Evolutionary conservation across 768 basidiomycete species (phyloP).

Genomic region (Agaricus blazei): DNA sequence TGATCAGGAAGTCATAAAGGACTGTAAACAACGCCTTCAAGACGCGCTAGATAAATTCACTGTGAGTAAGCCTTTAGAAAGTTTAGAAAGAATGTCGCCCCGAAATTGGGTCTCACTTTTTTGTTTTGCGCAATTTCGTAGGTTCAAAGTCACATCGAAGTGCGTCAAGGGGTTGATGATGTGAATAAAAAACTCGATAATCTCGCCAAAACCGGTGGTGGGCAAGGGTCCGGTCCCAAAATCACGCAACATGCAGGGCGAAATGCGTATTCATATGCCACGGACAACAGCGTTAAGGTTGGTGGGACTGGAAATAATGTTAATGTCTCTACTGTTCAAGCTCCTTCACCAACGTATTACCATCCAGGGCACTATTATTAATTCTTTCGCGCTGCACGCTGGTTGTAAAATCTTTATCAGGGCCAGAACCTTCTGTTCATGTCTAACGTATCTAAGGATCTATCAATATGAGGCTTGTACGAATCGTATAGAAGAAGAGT

Average conservation of each 20-base stretch:
- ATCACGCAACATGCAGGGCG: neutral
- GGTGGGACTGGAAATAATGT: neutral
- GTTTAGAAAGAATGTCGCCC: neutral
- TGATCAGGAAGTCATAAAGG: neutral
- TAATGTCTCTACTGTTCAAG: neutral
- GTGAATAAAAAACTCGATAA: neutral
- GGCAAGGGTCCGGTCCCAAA: neutral
- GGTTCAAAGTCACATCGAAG: slow-evolving; percentile 6
- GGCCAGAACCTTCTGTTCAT: no score
- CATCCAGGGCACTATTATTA: no score
- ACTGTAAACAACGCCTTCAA: neutral
- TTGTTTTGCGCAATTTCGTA: neutral
- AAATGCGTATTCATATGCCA: neutral
- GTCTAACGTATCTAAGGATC: no score
- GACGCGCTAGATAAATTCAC: neutral
- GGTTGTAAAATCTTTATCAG: no score
- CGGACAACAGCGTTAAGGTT: slow-evolving; percentile 3
- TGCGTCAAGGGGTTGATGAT: neutral
- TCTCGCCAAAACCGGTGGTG: neutral
- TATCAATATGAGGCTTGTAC: no score
- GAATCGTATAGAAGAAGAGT: no score
- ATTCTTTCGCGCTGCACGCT: no score
- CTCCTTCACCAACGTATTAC: no score
- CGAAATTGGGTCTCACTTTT: neutral
- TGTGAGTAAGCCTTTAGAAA: neutral